phyloP scores from a whole-genome alignment of 1,139 yeast species.

The Citeromyces hawaiiensis region DNA sequence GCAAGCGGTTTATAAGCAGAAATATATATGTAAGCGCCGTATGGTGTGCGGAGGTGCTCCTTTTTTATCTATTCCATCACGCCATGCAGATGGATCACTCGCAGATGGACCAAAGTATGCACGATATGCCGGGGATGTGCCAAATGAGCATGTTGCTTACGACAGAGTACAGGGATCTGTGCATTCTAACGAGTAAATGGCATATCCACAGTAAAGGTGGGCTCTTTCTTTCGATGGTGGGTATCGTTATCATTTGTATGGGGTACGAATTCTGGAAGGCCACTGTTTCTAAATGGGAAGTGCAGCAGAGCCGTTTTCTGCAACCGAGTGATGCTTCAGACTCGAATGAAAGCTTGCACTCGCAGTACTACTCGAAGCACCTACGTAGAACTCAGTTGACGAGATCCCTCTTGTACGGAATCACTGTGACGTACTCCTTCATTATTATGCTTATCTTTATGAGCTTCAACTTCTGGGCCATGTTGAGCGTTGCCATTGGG shows the following conservation, averaged over 20 bases:
- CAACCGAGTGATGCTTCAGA: slow-evolving; percentile 2
- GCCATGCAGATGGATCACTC: too few species aligned
- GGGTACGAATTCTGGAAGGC: slow-evolving; percentile 16
- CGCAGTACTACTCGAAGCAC: not conserved
- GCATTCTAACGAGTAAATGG: slow-evolving; percentile 16
- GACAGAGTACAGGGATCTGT: slow-evolving; percentile 16
- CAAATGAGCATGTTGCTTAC: slow-evolving; percentile 19
- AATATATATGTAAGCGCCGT: too few species aligned
- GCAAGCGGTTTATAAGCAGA: too few species aligned
- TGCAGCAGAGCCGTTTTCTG: not conserved
- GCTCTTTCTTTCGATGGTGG: slow-evolving; percentile 11
- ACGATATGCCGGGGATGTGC: slow-evolving; percentile 8
- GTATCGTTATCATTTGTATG: slow-evolving; percentile 7
- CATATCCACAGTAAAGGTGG: slow-evolving; percentile 12
- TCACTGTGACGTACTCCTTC: slow-evolving; percentile 16
- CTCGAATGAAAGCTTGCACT: not conserved
- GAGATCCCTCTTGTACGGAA: slow-evolving; percentile 12
- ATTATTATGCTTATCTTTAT: slow-evolving; percentile 19
- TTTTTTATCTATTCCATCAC: too few species aligned
- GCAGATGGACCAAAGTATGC: too few species aligned
- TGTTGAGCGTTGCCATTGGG: slow-evolving; percentile 17
- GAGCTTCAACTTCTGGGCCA: slow-evolving; percentile 19
- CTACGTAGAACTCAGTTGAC: too few species aligned
- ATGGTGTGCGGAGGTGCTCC: too few species aligned
- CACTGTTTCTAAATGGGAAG: slow-evolving; percentile 3